Evolutionary conservation across 371 early-diverging fungal species (phyloP), one percentile per base, ranked within the genome.

Genomic region (Nematocida displodere): DNA sequence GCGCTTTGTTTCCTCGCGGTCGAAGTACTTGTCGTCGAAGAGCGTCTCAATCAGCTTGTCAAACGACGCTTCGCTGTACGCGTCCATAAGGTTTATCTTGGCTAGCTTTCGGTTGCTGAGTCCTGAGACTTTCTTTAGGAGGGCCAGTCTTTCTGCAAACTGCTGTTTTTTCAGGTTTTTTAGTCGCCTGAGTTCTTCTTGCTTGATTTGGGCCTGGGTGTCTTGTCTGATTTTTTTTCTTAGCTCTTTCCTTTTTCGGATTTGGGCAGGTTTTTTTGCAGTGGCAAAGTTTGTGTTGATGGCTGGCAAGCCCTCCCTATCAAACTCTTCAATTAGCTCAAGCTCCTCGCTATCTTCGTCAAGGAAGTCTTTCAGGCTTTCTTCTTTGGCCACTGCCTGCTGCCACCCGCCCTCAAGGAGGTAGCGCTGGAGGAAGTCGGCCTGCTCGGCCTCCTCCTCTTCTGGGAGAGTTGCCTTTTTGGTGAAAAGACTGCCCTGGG

Each of bases 131-230:
- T 36, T 58, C 40, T 63, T 48, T 33, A 71, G 33, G 33, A 61
- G 37, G 20, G 22, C 5, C 13, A 71, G 26, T 24, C 75, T 47
- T n/a, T 71, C 75, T 62, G 50, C 13, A 33, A 61, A 61, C 47
- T 71, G 75, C 36, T 58, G 55, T 36, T 71, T 71, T 46, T 71
- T 71, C 22, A 71, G 75, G 37, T 71, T 71, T 48, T 71, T 71
- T 7, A 71, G 28, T 33, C 75, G 39, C 50, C 61, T 71, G 44
- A 71, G 33, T 29, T 71, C 75, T 49, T 71, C 75, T 33, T 58
- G 46, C 26, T 48, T 71, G 49, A 13, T 24, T 44, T 71, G 58
- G 24, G 58, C 75, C 2, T 71, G 54, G 26, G 58, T 62, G 58
- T 62, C 28, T 37, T 62, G 48, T 37, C 62, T 28, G 3, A 71